Conservation (phyloP, 306 rosid species). For the Pyrus bretschneideri region DNA sequence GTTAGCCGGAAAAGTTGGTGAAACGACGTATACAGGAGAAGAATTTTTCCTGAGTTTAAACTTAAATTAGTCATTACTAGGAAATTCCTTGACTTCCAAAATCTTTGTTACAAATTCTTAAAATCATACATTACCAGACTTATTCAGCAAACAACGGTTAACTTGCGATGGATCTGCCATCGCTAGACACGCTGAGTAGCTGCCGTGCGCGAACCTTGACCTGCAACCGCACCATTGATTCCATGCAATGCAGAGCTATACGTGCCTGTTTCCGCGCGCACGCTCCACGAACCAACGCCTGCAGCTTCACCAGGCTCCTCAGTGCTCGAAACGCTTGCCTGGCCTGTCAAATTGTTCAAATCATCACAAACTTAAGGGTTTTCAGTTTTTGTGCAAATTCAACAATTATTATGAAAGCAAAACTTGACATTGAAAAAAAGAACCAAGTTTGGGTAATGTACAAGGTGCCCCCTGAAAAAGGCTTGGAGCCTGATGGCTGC, state of each 20-base stretch:
- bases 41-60: background rate
- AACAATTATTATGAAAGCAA: background rate
- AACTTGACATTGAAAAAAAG: background rate
- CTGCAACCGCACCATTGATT: slow-evolving; percentile 57
- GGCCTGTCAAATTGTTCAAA: slow-evolving; percentile 40
- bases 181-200: slow-evolving; percentile 22
- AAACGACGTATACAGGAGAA: background rate
- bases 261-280: slow-evolving; percentile 58
- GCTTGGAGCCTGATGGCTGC: slow-evolving; percentile 80
- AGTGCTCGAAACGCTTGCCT: slow-evolving; percentile 63
- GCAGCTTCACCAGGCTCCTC: slow-evolving; percentile 73
- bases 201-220: slow-evolving; percentile 71
- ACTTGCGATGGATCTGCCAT: background rate
- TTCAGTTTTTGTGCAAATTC: background rate
- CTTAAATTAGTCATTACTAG: background rate
- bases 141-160: background rate
- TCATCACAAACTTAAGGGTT: background rate
- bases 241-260: slow-evolving; percentile 74
- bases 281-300: slow-evolving; percentile 77
- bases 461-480: slow-evolving; percentile 80
- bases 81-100: background rate
- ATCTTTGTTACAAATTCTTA: background rate
- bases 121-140: background rate
- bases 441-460: slow-evolving; percentile 19
- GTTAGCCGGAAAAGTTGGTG: background rate